Base-by-base conservation (phyloP, 345 rosid genomes). In the Noccaea bulbosa region DNA sequence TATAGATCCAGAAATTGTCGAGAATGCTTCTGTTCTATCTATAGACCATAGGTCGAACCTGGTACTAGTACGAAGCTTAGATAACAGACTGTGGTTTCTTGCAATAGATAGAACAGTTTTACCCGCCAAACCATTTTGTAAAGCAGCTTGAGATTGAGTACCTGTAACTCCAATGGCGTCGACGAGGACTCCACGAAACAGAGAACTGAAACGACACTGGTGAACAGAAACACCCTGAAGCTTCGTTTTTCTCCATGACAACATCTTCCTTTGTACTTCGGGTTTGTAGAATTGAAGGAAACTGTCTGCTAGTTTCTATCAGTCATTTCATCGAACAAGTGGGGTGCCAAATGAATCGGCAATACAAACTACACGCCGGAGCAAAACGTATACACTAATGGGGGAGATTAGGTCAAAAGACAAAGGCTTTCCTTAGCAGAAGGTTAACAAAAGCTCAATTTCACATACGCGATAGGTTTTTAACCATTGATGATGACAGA, bases 1-100 rank as follows among this genome's bases (percentile, higher is more conserved):
- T 62, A 88, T 73, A 7, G 97, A 79, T 71, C 87, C 84, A 52
- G 77, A 71, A 55, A 78, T 20, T 17, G 77, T 79, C 7, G 92
- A 83, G 69, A 78, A 86, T 48, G 74, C 70, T 69, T 38, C 55
- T 33, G 44, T 38, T 77, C 52, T 65, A 43, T 53, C n/a, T 48
- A 16, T 7, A 65, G 34, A 75, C 74, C 64, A n/a, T 20, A 22
- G n/a, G 20, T 55, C 17, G 6, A 56, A 76, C 55, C n/a, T 40
- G 17, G 50, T 10, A 48, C 67, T 24, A 64, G 48, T 49, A 48
- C 48, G 17, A 47, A 39, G 24, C 34, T 35, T 24, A 14, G 56
- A 41, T 8, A 76, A 64, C 75, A 32, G 56, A 55, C 14, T 56
- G 14, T 11, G 39, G 37, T 62, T 41, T 43, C 67, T 57, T 14